Evolutionary conservation across 306 rosid species (phyloP).

Genomic region (Erythrophleum fordii): DNA sequence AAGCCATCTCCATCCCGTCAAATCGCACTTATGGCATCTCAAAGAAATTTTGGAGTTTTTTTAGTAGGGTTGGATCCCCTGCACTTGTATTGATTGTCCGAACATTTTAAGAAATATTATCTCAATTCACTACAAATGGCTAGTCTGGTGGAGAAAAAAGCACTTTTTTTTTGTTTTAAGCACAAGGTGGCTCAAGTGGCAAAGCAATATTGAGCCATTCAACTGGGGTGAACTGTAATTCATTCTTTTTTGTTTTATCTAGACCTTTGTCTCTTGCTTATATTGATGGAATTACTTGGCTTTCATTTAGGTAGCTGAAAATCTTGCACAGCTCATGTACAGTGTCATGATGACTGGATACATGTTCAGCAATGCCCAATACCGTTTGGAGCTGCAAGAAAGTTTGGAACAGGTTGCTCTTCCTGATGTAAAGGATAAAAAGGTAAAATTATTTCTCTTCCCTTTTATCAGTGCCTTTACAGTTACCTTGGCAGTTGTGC

Average conservation of each 20-base stretch:
- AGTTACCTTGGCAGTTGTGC: neutral
- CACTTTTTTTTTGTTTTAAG: neutral
- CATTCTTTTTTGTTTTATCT: slow-evolving; percentile 25
- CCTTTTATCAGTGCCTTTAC: neutral
- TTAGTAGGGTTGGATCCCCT: neutral
- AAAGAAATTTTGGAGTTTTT: slow-evolving; percentile 17
- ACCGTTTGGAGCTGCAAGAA: slow-evolving; percentile 93
- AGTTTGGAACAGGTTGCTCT: slow-evolving; percentile 94
- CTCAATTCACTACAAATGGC: neutral
- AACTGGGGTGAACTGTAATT: slow-evolving; percentile 7
- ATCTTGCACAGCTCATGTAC: slow-evolving; percentile 98
- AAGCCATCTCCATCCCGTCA: neutral
- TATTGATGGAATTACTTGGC: slow-evolving; percentile 35
- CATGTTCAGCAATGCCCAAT: slow-evolving; percentile 94
- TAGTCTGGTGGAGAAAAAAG: slow-evolving; percentile 9
- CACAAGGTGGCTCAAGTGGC: slow-evolving; percentile 25
- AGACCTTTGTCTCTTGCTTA: slow-evolving; percentile 8
- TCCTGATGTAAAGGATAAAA: slow-evolving; percentile 76
- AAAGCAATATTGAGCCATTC: slow-evolving; percentile 17
- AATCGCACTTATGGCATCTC: neutral
- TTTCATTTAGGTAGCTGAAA: slow-evolving; percentile 88
- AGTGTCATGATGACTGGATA: slow-evolving; percentile 98
- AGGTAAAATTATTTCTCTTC: slow-evolving; percentile 53
- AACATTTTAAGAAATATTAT: neutral
- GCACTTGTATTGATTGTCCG: neutral